Evolutionary conservation across 306 rosid genomes (phyloP).

Genomic region (Gastrolobium bilobum): DNA sequence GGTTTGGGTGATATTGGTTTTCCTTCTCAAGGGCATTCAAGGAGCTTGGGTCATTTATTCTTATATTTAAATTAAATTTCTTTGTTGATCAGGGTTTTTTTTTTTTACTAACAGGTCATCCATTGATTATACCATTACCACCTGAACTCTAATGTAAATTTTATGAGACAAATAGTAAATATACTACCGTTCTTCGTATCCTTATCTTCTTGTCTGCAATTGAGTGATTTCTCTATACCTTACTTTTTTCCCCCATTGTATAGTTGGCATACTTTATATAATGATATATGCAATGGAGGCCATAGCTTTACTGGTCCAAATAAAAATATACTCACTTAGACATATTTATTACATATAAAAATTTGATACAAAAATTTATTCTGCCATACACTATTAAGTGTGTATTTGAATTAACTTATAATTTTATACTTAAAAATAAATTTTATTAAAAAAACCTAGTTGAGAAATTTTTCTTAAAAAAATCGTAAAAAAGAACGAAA

Average conservation of each 20-base stretch:
- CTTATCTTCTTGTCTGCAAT: background rate
- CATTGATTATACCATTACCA: constrained; percentile 59
- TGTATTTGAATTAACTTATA: no score
- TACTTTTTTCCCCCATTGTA: background rate
- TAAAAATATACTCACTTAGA: background rate
- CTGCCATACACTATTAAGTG: no score
- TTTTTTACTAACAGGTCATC: constrained; percentile 64
- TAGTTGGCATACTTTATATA: background rate
- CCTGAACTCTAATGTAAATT: constrained; percentile 69
- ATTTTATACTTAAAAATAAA: no score
- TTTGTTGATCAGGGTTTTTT: constrained; percentile 46
- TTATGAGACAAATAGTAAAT: constrained; percentile 69
- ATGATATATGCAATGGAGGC: background rate
- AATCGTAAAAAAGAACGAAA: no score
- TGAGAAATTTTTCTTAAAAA: no score
- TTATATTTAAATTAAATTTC: constrained; percentile 58
- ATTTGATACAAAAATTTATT: no score
- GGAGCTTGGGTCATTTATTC: constrained; percentile 62
- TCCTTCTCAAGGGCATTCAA: constrained; percentile 59
- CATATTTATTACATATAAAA: background rate
- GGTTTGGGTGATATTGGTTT: constrained; percentile 66
- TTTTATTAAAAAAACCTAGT: no score
- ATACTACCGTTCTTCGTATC: constrained; percentile 55
- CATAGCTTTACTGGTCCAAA: background rate
- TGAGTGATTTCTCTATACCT: background rate